Base-by-base conservation (phyloP, 2,329 filamentous ascomycete species). In the Diaporthe sp. region DNA sequence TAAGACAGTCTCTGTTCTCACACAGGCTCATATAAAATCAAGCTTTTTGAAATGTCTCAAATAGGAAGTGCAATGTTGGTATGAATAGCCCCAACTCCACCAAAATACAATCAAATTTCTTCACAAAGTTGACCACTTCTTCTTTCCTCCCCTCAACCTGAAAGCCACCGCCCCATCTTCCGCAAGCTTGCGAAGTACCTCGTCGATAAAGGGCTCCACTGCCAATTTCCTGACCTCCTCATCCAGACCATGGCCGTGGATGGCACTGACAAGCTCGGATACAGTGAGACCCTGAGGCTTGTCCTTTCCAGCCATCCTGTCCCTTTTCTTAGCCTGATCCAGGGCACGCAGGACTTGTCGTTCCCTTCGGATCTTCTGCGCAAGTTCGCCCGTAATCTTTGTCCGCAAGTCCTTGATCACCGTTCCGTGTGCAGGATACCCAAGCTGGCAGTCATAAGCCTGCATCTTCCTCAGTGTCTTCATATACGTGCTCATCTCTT, bases 401-500 rank as follows among this genome's bases (percentile, higher is more conserved):
- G 69, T 76, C 6, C 74, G 80, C 7, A 87, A 77, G 72, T 87
- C 77, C 1, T 59, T 19, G 47, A 88, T 84, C 1, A 81, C 79
- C 0, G 75, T 78, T 4, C 87, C 87, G 72, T 89, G 87, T 3
- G 83, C 86, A 0, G 86, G 83, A 75, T 88, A 86, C 0, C 86
- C 87, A 1, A 76, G 76, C 0, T 15, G 44, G 73, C 85, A 88
- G 12, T 79, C 77, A 2, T 84, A 72, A 12, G 56, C 19, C 37
- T 68, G 58, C 77, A 79, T 78, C n/a, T 37, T 10, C 2, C 68
- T 58, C 35, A 79, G 73, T 1, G 73, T 70, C 17, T 50, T 61
- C 75, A 79, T 77, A 70, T 71, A 98, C 0, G 85, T 84, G 1
- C 84, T 82, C 12, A 97, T 86, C 76, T 97, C 91, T 81, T 97